A percentile compares a stretch with the other conserved stretches of the same genome.
Conservation (phyloP, 306 rosid genomes). For the Quercus alba region DNA sequence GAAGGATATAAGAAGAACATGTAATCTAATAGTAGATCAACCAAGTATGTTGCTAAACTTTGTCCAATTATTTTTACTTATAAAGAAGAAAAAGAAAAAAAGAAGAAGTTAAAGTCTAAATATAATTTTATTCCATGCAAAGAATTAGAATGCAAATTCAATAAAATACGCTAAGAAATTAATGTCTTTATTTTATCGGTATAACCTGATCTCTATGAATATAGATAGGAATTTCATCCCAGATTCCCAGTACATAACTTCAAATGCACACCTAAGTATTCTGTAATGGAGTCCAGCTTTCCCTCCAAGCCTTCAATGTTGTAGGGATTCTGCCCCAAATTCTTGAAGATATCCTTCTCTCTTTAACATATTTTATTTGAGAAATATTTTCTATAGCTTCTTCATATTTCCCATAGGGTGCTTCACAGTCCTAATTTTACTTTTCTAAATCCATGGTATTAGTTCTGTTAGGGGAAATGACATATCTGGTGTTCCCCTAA, state of each 20-base stretch:
- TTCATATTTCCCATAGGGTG: neutral
- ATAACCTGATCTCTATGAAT: neutral
- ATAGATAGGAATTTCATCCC: neutral
- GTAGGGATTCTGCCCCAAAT: neutral
- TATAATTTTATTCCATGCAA: neutral
- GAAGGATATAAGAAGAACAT: too few species aligned
- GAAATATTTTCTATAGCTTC: neutral
- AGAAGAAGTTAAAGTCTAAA: neutral
- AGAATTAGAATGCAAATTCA: neutral
- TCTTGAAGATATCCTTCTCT: neutral
- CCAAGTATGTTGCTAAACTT: too few species aligned
- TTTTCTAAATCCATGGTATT: neutral
- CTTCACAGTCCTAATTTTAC: neutral
- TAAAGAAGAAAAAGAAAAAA: too few species aligned
- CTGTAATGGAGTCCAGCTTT: neutral
- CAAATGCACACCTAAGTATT: neutral
- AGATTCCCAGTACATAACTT: neutral
- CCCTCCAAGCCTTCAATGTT: neutral
- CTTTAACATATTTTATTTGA: neutral
- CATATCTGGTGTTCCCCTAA: neutral
- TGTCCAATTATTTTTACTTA: too few species aligned
- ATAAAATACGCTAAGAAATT: neutral
- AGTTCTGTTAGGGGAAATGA: neutral
- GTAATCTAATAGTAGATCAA: too few species aligned
- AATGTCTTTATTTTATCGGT: neutral